phyloP scores from a whole-genome alignment of 768 basidiomycete genomes.

The Grammothele lineata region DNA sequence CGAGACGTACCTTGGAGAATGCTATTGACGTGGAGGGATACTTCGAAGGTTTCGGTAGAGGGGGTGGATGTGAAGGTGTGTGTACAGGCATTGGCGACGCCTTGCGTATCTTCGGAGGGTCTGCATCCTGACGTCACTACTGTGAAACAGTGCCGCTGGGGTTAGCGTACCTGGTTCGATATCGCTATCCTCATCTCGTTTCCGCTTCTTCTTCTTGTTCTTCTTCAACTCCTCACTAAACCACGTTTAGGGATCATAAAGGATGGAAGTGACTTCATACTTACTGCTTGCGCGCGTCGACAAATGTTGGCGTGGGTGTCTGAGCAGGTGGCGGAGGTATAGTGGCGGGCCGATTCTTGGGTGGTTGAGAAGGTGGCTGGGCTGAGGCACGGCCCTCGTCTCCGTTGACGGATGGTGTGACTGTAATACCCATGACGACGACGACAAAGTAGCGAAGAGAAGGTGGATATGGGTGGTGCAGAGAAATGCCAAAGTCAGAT shows the following conservation, averaged over 20 bases:
- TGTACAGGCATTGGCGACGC: conserved; percentile 45
- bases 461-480: too few species aligned
- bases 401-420: conserved; percentile 42
- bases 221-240: conserved; percentile 53
- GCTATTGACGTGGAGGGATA: conserved; percentile 38
- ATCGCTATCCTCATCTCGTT: conserved; percentile 74
- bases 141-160: too few species aligned
- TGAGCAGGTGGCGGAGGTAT: conserved; percentile 41
- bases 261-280: too few species aligned
- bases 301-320: conserved; percentile 43
- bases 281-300: conserved; percentile 64
- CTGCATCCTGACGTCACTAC: too few species aligned
- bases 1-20: conserved; percentile 44
- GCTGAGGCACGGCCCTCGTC: conserved; percentile 43
- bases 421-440: too few species aligned
- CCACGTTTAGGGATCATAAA: too few species aligned
- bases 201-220: conserved; percentile 79
- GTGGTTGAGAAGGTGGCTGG: conserved; percentile 28
- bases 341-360: conserved; percentile 47
- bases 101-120: conserved; percentile 45
- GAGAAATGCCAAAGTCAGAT: too few species aligned
- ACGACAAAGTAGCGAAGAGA: too few species aligned
- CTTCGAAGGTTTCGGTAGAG: conserved; percentile 51
- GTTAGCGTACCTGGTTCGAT: conserved; percentile 52
- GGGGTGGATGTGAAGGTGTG: conserved; percentile 28